Conservation (phyloP, 108 stramenopile species). For the Skeletonema potamos region DNA sequence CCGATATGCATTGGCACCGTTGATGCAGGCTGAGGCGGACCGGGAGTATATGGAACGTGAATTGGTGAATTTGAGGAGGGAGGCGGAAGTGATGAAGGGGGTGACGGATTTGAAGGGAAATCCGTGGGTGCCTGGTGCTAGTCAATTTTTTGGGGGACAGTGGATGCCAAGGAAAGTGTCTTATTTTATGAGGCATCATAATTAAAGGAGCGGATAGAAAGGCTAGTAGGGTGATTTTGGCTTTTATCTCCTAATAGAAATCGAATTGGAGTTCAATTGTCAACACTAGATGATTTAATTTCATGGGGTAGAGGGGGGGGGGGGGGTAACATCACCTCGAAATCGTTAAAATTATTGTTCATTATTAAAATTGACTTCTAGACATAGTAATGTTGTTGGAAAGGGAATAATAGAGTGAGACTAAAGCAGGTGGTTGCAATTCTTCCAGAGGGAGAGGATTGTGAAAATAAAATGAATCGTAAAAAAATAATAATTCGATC, state of each 20-base stretch:
- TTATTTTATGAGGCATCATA: constrained; percentile 33
- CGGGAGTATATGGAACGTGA: constrained; percentile 73
- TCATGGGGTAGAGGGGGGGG: not conserved
- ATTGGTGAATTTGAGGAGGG: constrained; percentile 53
- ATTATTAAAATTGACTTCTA: not conserved
- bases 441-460: not conserved
- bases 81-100: constrained; percentile 80
- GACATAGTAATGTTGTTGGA: not conserved
- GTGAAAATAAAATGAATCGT: not conserved
- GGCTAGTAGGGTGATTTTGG: not conserved
- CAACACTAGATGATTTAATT: not conserved
- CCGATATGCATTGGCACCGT: constrained; percentile 67
- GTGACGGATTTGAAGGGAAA: constrained; percentile 72
- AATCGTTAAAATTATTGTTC: not conserved
- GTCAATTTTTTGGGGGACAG: constrained; percentile 37
- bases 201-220: not conserved
- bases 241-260: not conserved
- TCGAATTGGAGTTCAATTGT: not conserved
- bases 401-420: not conserved
- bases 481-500: constrained; percentile 1
- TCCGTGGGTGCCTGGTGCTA: constrained; percentile 33
- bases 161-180: constrained; percentile 45
- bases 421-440: not conserved
- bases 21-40: constrained; percentile 87
- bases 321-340: not conserved